Conservation (phyloP, 805 yeast species). For the Wickerhamomyces chaumierensis region DNA sequence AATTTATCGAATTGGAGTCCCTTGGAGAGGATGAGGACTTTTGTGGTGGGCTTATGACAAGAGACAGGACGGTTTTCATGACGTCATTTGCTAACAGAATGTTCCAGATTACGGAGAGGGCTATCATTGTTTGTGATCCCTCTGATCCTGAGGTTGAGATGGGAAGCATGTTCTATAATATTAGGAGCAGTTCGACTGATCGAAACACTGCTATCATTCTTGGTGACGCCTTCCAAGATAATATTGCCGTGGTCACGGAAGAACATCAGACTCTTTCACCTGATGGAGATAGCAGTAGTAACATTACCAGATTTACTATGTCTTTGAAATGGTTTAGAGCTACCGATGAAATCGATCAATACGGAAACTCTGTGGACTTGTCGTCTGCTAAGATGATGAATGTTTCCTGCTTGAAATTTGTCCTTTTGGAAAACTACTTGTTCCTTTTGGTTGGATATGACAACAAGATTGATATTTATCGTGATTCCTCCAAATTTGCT, state of each 20-base stretch:
- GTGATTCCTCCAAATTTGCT: not conserved
- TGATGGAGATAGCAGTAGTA: too few species aligned
- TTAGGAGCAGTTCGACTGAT: too few species aligned
- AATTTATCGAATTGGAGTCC: too few species aligned
- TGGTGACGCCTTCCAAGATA: not conserved
- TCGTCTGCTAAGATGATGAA: not conserved
- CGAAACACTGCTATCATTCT: too few species aligned
- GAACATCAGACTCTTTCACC: too few species aligned
- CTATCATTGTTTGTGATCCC: not conserved
- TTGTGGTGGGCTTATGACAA: too few species aligned
- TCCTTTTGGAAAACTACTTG: not conserved
- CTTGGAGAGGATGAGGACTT: too few species aligned
- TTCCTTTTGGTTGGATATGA: not conserved
- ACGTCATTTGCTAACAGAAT: not conserved
- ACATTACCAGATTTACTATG: too few species aligned
- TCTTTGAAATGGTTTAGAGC: too few species aligned
- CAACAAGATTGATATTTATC: not conserved
- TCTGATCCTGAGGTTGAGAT: too few species aligned
- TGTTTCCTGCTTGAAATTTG: not conserved
- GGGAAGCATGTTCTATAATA: not conserved
- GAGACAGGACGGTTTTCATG: not conserved
- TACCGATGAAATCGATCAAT: not conserved
- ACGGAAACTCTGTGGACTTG: not conserved
- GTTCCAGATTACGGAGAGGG: not conserved
- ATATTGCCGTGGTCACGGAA: not conserved